phyloP scores from a whole-genome alignment of 2,329 filamentous ascomycete genomes.

The Apiospora koreana region DNA sequence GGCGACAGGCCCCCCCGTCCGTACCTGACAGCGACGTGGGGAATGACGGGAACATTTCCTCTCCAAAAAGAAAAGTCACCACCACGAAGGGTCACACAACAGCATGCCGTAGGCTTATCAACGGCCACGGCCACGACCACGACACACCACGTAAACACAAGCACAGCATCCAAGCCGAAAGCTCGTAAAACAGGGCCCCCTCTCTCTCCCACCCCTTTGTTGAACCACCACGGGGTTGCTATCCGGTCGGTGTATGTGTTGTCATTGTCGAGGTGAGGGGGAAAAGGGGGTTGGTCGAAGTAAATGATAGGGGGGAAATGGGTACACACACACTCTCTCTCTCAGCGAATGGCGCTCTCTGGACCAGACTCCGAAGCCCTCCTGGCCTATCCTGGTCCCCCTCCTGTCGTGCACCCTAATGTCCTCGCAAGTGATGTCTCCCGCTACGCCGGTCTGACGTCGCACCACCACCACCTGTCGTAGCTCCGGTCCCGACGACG shows the following conservation, averaged over 20 bases:
- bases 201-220: background rate
- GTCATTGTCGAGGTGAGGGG: background rate
- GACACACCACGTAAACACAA: background rate
- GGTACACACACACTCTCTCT: background rate
- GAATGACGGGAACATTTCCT: background rate
- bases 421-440: background rate
- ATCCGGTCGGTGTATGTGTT: background rate
- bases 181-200: background rate
- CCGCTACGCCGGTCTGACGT: slow-evolving; percentile 28
- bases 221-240: background rate
- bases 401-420: background rate
- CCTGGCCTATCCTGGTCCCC: background rate
- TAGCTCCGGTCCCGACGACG: slow-evolving; percentile 18
- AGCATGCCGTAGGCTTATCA: background rate
- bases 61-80: background rate
- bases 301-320: background rate
- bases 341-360: background rate
- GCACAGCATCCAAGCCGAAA: background rate
- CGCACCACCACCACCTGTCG: slow-evolving; percentile 22
- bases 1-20: background rate
- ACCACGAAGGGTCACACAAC: background rate
- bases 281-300: background rate
- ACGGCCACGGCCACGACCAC: background rate
- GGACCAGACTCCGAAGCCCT: background rate
- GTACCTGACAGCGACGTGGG: slow-evolving; percentile 3